phyloP scores from a whole-genome alignment of 177 flowering plant genomes.

The Telopea speciosissima region DNA sequence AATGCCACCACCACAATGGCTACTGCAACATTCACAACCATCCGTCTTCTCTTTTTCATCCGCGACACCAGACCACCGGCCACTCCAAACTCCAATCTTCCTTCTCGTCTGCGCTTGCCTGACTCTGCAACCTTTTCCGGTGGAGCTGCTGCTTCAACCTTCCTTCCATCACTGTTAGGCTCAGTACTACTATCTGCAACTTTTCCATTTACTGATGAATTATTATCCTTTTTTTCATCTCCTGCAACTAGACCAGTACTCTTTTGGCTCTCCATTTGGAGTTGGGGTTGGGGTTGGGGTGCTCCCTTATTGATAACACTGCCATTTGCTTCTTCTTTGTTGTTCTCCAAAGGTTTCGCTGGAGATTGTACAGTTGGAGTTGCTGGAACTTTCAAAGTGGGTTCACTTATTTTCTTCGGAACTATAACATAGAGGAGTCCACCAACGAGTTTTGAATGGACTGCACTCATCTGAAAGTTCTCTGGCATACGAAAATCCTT shows the following conservation, averaged over 20 bases:
- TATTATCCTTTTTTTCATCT: too few species aligned
- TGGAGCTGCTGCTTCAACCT: too few species aligned
- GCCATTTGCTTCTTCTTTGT: background rate
- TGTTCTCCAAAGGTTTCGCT: background rate
- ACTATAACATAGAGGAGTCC: background rate
- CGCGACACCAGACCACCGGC: background rate
- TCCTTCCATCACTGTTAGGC: too few species aligned
- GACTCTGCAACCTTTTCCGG: too few species aligned
- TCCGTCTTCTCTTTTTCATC: background rate
- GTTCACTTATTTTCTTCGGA: background rate
- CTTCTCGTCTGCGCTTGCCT: too few species aligned
- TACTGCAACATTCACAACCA: background rate
- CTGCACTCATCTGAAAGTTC: background rate
- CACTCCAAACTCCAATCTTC: too few species aligned
- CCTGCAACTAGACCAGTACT: background rate
- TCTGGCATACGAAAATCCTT: background rate
- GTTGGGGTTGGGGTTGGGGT: too few species aligned
- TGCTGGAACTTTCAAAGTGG: background rate
- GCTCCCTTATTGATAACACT: too few species aligned
- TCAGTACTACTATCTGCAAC: background rate
- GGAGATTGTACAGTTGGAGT: background rate
- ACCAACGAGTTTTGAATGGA: background rate
- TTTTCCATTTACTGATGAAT: too few species aligned
- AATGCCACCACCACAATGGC: background rate
- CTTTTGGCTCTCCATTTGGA: background rate